Evolutionary conservation across 2,329 filamentous ascomycete species (phyloP).

Genomic region (Lizonia empirigonia): DNA sequence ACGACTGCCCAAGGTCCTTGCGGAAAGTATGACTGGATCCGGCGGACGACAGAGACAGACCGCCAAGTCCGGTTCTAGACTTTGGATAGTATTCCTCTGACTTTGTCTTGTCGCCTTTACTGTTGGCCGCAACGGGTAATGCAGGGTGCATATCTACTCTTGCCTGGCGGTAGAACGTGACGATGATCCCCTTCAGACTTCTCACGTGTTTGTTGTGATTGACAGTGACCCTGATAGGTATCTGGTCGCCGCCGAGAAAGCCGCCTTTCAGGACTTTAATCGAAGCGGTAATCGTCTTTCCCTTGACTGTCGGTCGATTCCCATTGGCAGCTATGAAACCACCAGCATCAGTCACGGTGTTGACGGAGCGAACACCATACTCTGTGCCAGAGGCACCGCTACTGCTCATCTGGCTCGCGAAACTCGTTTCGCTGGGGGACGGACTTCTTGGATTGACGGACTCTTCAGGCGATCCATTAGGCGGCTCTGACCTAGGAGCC

Average conservation of each 20-base stretch:
- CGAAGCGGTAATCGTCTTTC: constrained; percentile 79
- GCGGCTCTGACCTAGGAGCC: constrained; percentile 31
- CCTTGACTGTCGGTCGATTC: constrained; percentile 64
- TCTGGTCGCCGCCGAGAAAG: constrained; percentile 80
- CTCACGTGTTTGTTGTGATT: constrained; percentile 88
- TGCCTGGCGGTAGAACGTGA: constrained; percentile 89
- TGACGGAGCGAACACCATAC: constrained; percentile 48
- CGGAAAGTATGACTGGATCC: constrained; percentile 91
- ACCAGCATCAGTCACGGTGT: constrained; percentile 57
- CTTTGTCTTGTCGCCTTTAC: constrained; percentile 70
- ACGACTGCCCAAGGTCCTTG: constrained; percentile 89
- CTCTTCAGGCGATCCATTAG: constrained; percentile 36
- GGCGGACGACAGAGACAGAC: constrained; percentile 82
- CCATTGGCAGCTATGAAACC: constrained; percentile 47
- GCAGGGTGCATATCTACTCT: constrained; percentile 81
- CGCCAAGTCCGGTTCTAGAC: constrained; percentile 83
- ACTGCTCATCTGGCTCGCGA: constrained; percentile 63
- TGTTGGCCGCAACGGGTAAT: constrained; percentile 64
- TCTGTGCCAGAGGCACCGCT: constrained; percentile 54
- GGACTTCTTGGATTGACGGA: constrained; percentile 49
- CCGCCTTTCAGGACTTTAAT: constrained; percentile 83
- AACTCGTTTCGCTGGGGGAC: constrained; percentile 55
- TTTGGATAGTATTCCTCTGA: constrained; percentile 87
- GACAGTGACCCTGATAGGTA: constrained; percentile 80
- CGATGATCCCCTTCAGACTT: constrained; percentile 89